Evolutionary conservation across 177 flowering plant species (phyloP), one percentile per base, ranked within the genome.

Genomic region (Telopea speciosissima): DNA sequence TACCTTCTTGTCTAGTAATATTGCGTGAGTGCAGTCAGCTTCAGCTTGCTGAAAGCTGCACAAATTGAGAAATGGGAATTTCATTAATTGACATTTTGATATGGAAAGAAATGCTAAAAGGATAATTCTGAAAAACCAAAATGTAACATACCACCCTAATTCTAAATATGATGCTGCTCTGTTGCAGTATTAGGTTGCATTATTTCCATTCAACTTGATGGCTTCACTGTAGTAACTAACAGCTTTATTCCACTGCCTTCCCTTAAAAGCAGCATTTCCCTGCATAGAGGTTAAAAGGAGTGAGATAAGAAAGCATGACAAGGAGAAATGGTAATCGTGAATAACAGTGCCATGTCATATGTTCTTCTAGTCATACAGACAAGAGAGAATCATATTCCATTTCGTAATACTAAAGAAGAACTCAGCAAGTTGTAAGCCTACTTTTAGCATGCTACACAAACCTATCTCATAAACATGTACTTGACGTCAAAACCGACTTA

Each of bases 241-340:
- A 75, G 97, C 97, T 78, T 92, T 92, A 76, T 90, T 91, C 97
- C 97, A 95, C 76, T 88, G 93, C 72, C 70, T 84, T 73, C 88
- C 87, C 79, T 95, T 95, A 76, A 77, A 95, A 68, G 97, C 97
- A 73, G 97, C 96, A 87, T 95, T 95, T 13, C 99, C 99, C 97
- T 95, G 83, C 66, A 81, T 70, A 69, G 22, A 17, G n/a, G 17
- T 60, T 60, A 24, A 62, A 23, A 60, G 9, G 19, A 56, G 58
- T 36, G 31, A 5, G 33, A 8, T 8, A 56, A 24, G 59, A n/a
- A 62, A 24, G 49, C 10, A 71, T 33, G 64, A 23, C 5, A 22
- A 5, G 28, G 31, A 31, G 14, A n/a, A 60, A 64, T 33, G 16
- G 42, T n/a, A 33, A 60, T 40, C 1, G 7, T 31, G 5, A 31